These are phyloP conservation scores for Fusarium siculi DNA, from an alignment of 2,329 filamentous ascomycete species.

Conservation along the genomic window DNA sequence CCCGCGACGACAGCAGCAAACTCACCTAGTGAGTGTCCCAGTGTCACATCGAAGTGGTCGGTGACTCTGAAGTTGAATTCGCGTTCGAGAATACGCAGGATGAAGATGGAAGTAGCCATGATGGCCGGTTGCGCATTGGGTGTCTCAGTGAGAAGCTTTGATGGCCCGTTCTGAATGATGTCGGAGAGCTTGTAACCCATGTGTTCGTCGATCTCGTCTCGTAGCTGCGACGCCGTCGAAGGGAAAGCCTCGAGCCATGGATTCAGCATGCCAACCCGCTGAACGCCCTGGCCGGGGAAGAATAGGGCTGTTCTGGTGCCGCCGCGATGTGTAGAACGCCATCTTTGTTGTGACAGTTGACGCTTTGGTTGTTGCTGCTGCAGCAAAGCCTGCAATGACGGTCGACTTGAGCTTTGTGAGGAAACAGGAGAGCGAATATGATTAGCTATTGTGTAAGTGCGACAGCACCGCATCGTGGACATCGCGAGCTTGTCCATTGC, in stretches of 20 bases:
- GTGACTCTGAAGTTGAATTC: slow-evolving; percentile 82
- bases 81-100: slow-evolving; percentile 84
- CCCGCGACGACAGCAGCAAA: slow-evolving; percentile 91
- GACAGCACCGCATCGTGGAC: slow-evolving; percentile 43
- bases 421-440: slow-evolving; percentile 6
- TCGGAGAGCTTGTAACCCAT: slow-evolving; percentile 79
- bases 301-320: slow-evolving; percentile 67
- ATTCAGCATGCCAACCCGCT: slow-evolving; percentile 86
- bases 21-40: slow-evolving; percentile 92
- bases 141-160: slow-evolving; percentile 79
- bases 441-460: slow-evolving; percentile 30
- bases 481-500: slow-evolving; percentile 48
- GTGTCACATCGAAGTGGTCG: slow-evolving; percentile 80
- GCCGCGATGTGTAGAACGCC: slow-evolving; percentile 48
- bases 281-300: slow-evolving; percentile 84
- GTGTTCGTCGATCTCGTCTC: slow-evolving; percentile 86
- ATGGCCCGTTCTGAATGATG: slow-evolving; percentile 83
- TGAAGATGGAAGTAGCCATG: slow-evolving; percentile 93
- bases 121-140: slow-evolving; percentile 94
- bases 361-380: slow-evolving; percentile 7
- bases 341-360: slow-evolving; percentile 30
- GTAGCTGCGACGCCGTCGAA: slow-evolving; percentile 75
- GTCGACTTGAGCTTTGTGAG: slow-evolving; percentile 4
- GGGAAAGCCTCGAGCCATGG: slow-evolving; percentile 92
- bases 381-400: slow-evolving; percentile 4